Evolutionary conservation across 345 rosid species (phyloP), one percentile per base, ranked within the genome.

Genomic region (Hypericum perforatum): DNA sequence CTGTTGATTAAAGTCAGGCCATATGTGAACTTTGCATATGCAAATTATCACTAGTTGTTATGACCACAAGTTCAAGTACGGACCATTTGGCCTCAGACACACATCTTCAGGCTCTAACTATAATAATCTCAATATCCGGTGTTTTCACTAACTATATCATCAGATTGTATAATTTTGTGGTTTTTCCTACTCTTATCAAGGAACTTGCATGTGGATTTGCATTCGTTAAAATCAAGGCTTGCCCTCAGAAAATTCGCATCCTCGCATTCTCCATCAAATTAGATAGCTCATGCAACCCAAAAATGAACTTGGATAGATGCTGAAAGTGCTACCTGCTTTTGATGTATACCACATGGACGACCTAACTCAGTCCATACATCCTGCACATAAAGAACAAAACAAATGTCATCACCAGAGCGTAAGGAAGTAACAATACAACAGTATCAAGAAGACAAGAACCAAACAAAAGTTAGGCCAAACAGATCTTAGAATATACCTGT

Each of bases 351-450:
- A 70, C 96, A 88, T 37, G 98, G 98, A 56, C 95, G 86, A 47
- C 97, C 98, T 73, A 92, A 58, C 60, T 92, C 98, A 60, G 94
- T 85, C 98, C 98, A 92, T 45, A 92, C 79, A 77, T 92, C 98
- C 96, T 92, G 78, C 73, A 74, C 11, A 9, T 22, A 67, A 53
- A 43, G 32, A 22, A 22, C 32, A 22, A 22, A 22, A 22, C 32
- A 1, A 22, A 22, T 22, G 32, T 22, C 2, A 22, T 22, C 32
- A 22, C 32, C 1, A 22, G 32, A 22, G 32, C 32, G 32, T 22
- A 1, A 22, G 32, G 32, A 53, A 1, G 32, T 22, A 22, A 22
- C 32, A 22, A 22, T 22, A 22, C 32, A 22, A 22, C 4, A 22
- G 32, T 22, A 22, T 22, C 32, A 12, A 52, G 39, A 37, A 10